Conservation (phyloP, 345 rosid genomes). For the Citrus unshiu region DNA sequence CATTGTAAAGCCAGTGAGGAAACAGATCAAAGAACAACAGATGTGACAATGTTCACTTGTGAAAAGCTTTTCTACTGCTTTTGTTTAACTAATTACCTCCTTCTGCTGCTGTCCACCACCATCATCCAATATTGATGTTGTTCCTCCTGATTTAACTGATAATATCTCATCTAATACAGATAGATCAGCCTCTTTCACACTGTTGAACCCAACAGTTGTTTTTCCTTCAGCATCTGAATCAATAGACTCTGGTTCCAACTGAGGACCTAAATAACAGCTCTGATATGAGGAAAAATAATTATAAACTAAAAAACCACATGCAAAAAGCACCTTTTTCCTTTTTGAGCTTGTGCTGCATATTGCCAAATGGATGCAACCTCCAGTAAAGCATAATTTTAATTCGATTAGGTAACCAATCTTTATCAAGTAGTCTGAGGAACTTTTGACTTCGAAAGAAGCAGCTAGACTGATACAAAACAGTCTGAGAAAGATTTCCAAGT, state of each 20-base stretch:
- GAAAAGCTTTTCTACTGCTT: neutral
- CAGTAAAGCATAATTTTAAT: neutral
- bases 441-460: neutral
- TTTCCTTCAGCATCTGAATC: conserved; percentile 35
- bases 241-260: conserved; percentile 47
- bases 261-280: conserved; percentile 31
- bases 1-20: neutral
- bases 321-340: neutral
- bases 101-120: conserved; percentile 39
- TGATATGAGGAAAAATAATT: neutral
- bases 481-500: neutral
- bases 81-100: conserved; percentile 39
- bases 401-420: neutral
- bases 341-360: neutral
- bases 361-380: neutral
- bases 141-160: conserved; percentile 46
- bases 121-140: conserved; percentile 32
- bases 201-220: conserved; percentile 23
- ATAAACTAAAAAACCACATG: neutral
- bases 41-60: neutral
- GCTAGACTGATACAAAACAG: neutral
- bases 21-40: neutral
- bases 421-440: neutral
- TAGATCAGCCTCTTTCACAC: conserved; percentile 32
- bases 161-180: conserved; percentile 79